phyloP scores from a whole-genome alignment of 2,329 filamentous ascomycete genomes.

The Penicillium sp. region DNA sequence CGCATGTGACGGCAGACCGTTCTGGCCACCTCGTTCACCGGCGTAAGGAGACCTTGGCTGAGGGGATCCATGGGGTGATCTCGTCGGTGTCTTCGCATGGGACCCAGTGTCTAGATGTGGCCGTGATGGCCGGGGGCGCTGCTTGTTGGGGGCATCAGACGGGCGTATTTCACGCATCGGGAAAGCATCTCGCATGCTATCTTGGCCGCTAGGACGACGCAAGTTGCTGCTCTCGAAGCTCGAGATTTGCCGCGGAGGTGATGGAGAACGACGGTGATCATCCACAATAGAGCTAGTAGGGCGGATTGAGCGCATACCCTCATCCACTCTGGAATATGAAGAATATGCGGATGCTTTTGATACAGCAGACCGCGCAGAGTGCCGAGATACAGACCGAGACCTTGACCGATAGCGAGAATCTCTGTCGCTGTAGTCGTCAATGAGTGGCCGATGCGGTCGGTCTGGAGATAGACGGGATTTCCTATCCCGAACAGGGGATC shows the following conservation, averaged over 20 bases:
- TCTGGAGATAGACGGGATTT: conserved; percentile 30
- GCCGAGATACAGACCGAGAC: conserved; percentile 37
- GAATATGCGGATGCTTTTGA: conserved; percentile 36
- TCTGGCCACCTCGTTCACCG: conserved; percentile 57
- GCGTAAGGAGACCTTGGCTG: conserved; percentile 63
- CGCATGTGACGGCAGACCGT: conserved; percentile 45
- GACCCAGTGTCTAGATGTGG: conserved; percentile 49
- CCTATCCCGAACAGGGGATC: conserved; percentile 36
- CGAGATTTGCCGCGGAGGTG: conserved; percentile 35
- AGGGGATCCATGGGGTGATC: conserved; percentile 63
- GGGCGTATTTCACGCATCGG: conserved; percentile 36
- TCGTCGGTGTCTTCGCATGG: conserved; percentile 56
- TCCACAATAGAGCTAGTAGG: conserved; percentile 33
- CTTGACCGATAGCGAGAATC: conserved; percentile 36
- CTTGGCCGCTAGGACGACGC: conserved; percentile 31
- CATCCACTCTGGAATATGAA: conserved; percentile 24
- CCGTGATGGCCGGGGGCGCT: conserved; percentile 41
- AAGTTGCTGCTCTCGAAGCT: conserved; percentile 37
- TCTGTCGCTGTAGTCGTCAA: conserved; percentile 28
- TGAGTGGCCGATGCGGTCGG: conserved; percentile 32
- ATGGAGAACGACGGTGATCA: conserved; percentile 33
- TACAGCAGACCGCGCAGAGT: conserved; percentile 35
- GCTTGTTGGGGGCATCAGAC: conserved; percentile 34
- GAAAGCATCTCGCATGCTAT: conserved; percentile 36
- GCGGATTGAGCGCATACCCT: conserved; percentile 31